Base-by-base conservation (phyloP, 2,329 filamentous ascomycete genomes). In the Ascochyta rabiei region DNA sequence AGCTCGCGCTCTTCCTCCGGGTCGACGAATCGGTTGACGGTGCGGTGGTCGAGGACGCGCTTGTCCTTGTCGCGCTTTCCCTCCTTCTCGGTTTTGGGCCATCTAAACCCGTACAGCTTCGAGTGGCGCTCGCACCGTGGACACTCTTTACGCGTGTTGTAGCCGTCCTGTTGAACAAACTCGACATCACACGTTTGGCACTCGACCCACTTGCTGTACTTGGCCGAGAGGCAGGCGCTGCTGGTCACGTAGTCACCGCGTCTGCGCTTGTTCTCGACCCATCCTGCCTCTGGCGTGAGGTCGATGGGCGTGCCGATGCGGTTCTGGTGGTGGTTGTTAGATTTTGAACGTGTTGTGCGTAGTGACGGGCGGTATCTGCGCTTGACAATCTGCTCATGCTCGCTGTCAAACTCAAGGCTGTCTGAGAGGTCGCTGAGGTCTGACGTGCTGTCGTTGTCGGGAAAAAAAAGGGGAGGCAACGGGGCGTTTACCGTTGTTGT, bases 81-180 rank as follows among this genome's bases (percentile, higher is more conserved):
- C 23, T 89, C 86, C 58, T 83, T 89, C 56, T 96, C 89, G 0
- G 95, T 98, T 79, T 99, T 97, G 6, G 95, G 95, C 95, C 95
- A 99, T 53, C 89, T 82, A 70, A 90, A 97, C 0, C 96, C 96
- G 72, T 98, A 99, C 0, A 99, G 79, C 78, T 96, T 98, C 15
- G 90, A 96, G 71, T 99, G 95, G 0, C 95, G 86, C 77, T 99
- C 95, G 74, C 95, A 99, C 6, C 95, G 86, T 4, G 91, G 93
- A 72, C 95, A 99, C 15, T 91, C 89, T 43, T 89, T 87, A 47
- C 89, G 86, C 1, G 93, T 97, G 61, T 66, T 88, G 73, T 96
- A 97, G 0, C 91, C 91, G 60, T 98, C 89, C 35, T 86, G 83
- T 73, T 98, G 93, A 6, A 98, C 89, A 71, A 98, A 99, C 56